Evolutionary conservation across 1,284 basidiomycete genomes (phyloP), one percentile per base, ranked within the genome.

Genomic region (Malassezia pachydermatis): DNA sequence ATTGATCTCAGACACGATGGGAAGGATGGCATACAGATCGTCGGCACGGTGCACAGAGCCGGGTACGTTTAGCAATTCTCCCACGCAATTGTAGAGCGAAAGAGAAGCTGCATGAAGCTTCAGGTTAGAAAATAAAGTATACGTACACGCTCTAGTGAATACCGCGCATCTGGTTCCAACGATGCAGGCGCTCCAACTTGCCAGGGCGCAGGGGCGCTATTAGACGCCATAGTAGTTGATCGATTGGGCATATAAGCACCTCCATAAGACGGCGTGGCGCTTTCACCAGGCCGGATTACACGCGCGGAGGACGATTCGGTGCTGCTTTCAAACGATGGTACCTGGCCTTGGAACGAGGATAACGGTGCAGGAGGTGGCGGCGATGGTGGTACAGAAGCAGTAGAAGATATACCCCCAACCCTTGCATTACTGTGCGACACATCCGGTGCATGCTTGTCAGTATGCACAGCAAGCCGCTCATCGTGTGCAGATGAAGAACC

Each of bases 1-100:
- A 36, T 58, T 62, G 34, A 64, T 55, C 39, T 58, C 59, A 38
- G 59, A 59, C 19, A 54, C 62, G 41, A 57, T 55, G 11, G 55
- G 51, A 28, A 62, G 49, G 48, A 59, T 39, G 27, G 34, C 48
- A 41, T 59, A 54, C 10, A 64, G 46, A 40, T 62, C 59, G 32
- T 58, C 52, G 4, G 54, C 50, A 1, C 53, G 51, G 5, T 54
- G 52, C 3, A 57, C 34, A 24, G 44, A 46, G 25, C 23, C 13
- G 40, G 55, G 53, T 20, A 56, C 45, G 32, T 55, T 56, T 35
- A 64, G 46, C 42, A 60, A 58, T n/a, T 59, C 54, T 16, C 55
- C 54, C 3, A 50, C 54, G 19, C 54, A 59, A 41, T 64, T 62
- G 51, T 54, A 58, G n/a, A 64, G 55, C n/a, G 56, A 42, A 25